Evolutionary conservation across 176 grass and related monocot species (phyloP), one percentile per base, ranked within the genome.

Genomic region (Oropetium thomaeum): DNA sequence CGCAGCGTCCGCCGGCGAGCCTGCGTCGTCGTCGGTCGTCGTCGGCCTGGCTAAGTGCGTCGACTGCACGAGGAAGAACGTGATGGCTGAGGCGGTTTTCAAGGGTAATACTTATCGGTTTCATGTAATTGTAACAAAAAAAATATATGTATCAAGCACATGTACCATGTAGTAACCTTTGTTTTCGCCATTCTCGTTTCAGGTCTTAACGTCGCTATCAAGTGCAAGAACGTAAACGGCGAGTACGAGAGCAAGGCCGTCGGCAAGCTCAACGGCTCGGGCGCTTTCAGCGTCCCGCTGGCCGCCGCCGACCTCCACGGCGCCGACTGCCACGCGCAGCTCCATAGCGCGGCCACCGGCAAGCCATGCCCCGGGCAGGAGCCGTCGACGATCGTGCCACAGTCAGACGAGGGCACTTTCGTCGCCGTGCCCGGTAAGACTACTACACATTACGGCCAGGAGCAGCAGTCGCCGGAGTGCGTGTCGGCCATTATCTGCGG

Each of bases 121-220:
- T n/a, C n/a, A n/a, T n/a, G n/a, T n/a, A n/a, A n/a, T n/a, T n/a
- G n/a, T n/a, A n/a, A n/a, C n/a, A n/a, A n/a, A n/a, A n/a, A n/a
- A n/a, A n/a, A n/a, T n/a, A n/a, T n/a, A n/a, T n/a, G n/a, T n/a
- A n/a, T n/a, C n/a, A n/a, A n/a, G n/a, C n/a, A n/a, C n/a, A n/a
- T n/a, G n/a, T n/a, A n/a, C n/a, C n/a, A n/a, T n/a, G n/a, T n/a
- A n/a, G 20, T 52, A 52, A 52, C 19, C 1, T 3, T 52, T 3
- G n/a, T 11, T 31, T n/a, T 65, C 2, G 52, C 57, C 2, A 7
- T 34, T 10, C 15, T 10, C 43, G 1, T 22, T 0, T 52, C 60
- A 77, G 74, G 51, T 32, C 77, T 69, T 4, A 39, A 69, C 27
- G 77, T 79, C 0, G 77, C 25, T 19, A 79, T 79, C 64, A 58